Conservation (phyloP, 2,329 filamentous ascomycete genomes). For the Neonectria neomacrospora region DNA sequence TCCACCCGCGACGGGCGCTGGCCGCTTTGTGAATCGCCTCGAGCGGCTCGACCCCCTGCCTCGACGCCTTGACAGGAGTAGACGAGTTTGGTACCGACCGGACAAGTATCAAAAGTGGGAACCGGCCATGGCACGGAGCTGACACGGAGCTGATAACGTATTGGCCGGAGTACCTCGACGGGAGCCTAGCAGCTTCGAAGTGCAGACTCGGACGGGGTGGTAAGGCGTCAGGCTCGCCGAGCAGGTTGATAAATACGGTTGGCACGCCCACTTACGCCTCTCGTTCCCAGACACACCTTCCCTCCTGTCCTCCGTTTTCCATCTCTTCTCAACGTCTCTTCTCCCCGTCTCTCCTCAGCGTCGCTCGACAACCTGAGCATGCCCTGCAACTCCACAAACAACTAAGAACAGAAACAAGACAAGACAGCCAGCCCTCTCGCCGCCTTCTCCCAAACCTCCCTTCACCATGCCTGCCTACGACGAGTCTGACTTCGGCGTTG, state of each 20-base stretch:
- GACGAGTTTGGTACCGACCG: not conserved
- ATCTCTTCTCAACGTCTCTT: not conserved
- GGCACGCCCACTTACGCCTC: not conserved
- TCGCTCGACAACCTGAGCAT: conserved; percentile 29
- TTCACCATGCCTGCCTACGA: conserved; percentile 69
- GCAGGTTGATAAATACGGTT: conserved; percentile 7
- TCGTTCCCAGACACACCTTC: not conserved
- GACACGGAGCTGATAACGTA: not conserved
- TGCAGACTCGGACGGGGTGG: not conserved
- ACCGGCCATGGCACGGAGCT: not conserved
- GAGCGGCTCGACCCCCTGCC: not conserved
- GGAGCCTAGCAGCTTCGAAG: not conserved
- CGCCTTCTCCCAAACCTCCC: conserved; percentile 44
- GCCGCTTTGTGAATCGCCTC: not conserved
- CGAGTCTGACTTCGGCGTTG: conserved; percentile 61
- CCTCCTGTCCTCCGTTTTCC: not conserved
- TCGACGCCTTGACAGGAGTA: not conserved
- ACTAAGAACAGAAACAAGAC: conserved; percentile 5
- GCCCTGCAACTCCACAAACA: not conserved
- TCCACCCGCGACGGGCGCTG: not conserved
- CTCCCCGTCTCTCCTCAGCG: too few species aligned
- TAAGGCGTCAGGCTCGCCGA: not conserved
- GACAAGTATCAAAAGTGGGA: not conserved
- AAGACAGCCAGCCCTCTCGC: too few species aligned
- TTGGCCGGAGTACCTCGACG: not conserved